Evolutionary conservation across 2,329 filamentous ascomycete genomes (phyloP), one percentile per base, ranked within the genome.

Genomic region (Ophiostoma australiae): DNA sequence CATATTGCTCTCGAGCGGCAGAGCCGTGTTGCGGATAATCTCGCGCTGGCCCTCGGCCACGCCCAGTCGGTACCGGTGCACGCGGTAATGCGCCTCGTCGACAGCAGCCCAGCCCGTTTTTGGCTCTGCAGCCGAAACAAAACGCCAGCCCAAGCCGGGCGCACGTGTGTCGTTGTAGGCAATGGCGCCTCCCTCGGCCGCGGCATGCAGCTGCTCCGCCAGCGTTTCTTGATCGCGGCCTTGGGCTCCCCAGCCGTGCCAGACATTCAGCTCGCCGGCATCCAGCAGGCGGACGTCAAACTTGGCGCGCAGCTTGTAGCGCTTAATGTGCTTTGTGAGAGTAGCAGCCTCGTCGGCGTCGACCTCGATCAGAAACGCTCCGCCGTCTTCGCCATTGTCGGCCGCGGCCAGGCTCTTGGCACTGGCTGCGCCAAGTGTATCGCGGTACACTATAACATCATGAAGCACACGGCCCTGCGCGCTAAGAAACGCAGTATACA

Each of bases 1-100:
- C 78, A 98, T 86, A 79, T 97, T 97, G 77, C 86, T 90, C 80
- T 98, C 94, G 79, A 94, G 90, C 0, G 95, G 94, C 70, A 99
- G 83, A 0, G 93, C 89, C 23, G 85, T 82, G 74, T 91, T 91
- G 72, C 84, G 81, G 7, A 87, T 79, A 27, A 99, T 89, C 82
- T 99, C 95, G 20, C 81, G 78, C 78, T 92, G 91, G 1, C 95
- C 94, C 81, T 99, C 95, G 0, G 94, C 84, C 1, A 99, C 87
- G 68, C 95, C 95, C 70, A 87, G 84, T 39, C 95, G 80, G 76
- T 95, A 95, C 55, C 95, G 86, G 11, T 92, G 87, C 35, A 97
- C 81, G 15, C 84, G 89, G 79, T 98, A 98, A 0, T 37, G 33
- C 5, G 33, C 20, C 35, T 84, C 84, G 17, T 84, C 80, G 74